Base-by-base conservation (phyloP, 768 basidiomycete species). In the Tulasnella sp. region DNA sequence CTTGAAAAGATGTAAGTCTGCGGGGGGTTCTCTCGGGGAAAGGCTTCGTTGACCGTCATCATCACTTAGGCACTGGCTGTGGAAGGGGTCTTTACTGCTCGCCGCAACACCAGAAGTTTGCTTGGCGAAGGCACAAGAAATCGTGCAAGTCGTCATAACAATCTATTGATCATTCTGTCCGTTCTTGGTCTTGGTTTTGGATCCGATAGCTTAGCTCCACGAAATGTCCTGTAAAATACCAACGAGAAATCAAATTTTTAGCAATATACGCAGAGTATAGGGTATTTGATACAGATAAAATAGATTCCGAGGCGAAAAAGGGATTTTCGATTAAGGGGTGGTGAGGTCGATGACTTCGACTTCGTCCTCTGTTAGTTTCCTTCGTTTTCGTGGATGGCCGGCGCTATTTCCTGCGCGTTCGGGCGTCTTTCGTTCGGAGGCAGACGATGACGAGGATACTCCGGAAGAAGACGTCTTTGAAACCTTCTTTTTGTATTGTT, bases 381-480 rank as follows among this genome's bases (percentile, higher is more conserved):
- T 37, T 16, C 64, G 64, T 69, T 69, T 69, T 37, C 34, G n/a
- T 20, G 31, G 31, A 69, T 69, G 18, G 6, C 64, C 31, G 0
- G 16, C 18, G 34, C 8, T 28, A 11, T 37, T 37, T 28, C 12
- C 31, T 28, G 64, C n/a, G 31, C 28, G n/a, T 37, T 28, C 31
- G 34, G 28, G 28, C 9, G 14, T 16, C 28, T 18, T 28, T 31
- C 34, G 31, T 14, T 37, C 31, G 14, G 31, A 1, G 2, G 64
- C 12, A 69, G 64, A 37, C 14, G 34, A 28, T 28, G 18, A 88
- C 81, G 24, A 86, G 78, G 83, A 74, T 85, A 85, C 76, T 77
- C 85, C 85, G 50, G 9, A 60, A 2, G 24, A n/a, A 81, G 34
- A 20, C 3, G 46, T 46, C 18, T 46, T 46, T 14, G 46, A 46